Percentiles rank a stretch among this genome's conserved stretches.
phyloP scores from a whole-genome alignment of 2,329 filamentous ascomycete genomes.

The Cladorrhinum sp. region DNA sequence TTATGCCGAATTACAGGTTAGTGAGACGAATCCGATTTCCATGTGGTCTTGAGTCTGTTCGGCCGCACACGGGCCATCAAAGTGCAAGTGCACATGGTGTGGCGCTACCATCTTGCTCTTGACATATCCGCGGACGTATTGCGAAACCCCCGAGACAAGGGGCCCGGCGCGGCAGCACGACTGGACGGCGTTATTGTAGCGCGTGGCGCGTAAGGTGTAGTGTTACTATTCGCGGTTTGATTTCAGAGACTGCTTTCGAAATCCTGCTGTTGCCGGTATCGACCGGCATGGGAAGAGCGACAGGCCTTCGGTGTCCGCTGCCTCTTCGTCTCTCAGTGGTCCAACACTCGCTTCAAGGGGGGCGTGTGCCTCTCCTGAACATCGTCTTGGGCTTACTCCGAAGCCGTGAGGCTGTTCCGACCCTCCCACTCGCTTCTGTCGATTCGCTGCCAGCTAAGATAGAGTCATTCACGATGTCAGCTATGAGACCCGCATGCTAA shows the following conservation, averaged over 20 bases:
- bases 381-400: neutral
- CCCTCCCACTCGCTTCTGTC: constrained; percentile 3
- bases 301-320: neutral
- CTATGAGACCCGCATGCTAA: constrained; percentile 25
- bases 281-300: neutral
- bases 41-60: constrained; percentile 1
- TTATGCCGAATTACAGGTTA: constrained; percentile 78
- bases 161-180: neutral
- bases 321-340: neutral
- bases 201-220: neutral
- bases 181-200: neutral
- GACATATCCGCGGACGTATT: neutral
- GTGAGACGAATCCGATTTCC: constrained; percentile 30
- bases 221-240: constrained; percentile 1
- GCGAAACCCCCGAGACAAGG: constrained; percentile 1
- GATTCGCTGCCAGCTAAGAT: neutral
- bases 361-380: neutral
- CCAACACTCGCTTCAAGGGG: neutral
- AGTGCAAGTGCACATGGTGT: constrained; percentile 10
- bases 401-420: neutral
- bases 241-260: neutral
- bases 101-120: constrained; percentile 7
- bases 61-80: constrained; percentile 2
- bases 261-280: neutral
- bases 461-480: neutral